Evolutionary conservation across 768 basidiomycete genomes (phyloP).

Genomic region (Gloeopeniophorella convolvens): DNA sequence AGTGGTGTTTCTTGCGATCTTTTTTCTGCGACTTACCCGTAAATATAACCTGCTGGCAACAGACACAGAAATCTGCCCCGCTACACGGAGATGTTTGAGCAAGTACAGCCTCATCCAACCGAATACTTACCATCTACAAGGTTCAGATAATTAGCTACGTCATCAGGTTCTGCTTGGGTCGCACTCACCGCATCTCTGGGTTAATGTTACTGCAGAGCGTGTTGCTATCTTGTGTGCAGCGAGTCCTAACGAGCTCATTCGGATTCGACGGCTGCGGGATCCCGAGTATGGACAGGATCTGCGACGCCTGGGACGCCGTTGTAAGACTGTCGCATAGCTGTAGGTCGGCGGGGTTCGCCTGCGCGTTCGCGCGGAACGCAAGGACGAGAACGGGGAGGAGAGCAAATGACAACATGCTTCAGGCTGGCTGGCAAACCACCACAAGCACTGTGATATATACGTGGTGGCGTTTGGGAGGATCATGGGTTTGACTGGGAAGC

Average conservation of each 20-base stretch:
- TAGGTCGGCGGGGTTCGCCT: background rate
- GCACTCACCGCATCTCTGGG: background rate
- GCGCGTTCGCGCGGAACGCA: too few relatives aligned
- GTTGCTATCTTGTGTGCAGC: background rate
- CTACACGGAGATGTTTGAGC: background rate
- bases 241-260: constrained; percentile 1
- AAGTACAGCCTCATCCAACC: background rate
- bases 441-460: too few relatives aligned
- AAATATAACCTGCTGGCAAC: background rate
- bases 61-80: constrained; percentile 1
- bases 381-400: too few relatives aligned
- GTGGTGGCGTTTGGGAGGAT: too few relatives aligned
- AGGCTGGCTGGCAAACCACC: too few relatives aligned
- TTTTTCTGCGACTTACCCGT: background rate
- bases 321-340: constrained; percentile 2
- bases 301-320: background rate
- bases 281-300: background rate
- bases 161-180: too few relatives aligned
- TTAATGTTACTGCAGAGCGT: background rate
- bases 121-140: too few relatives aligned
- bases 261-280: constrained; percentile 3
- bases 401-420: too few relatives aligned
- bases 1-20: background rate
- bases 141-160: too few relatives aligned
- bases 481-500: too few relatives aligned